These are phyloP conservation scores for Leccinellum rugosiceps DNA, from an alignment of 768 basidiomycete genomes.

Conservation along the genomic window DNA sequence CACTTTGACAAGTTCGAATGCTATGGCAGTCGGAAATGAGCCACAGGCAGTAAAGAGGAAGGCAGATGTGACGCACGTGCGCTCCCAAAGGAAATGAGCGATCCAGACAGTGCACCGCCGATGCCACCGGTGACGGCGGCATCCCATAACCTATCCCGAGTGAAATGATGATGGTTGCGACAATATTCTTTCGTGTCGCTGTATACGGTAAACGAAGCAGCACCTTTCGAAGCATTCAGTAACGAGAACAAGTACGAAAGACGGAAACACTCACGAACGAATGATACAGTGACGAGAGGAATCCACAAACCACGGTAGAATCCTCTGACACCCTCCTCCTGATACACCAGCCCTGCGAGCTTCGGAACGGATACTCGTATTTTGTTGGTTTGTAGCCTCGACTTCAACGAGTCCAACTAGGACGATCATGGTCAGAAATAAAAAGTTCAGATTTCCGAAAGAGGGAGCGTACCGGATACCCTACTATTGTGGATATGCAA, in stretches of 20 bases:
- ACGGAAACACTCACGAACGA: conserved; percentile 72
- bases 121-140: conserved; percentile 76
- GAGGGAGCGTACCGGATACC: conserved; percentile 63
- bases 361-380: conserved; percentile 68
- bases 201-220: conserved; percentile 90
- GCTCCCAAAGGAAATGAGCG: conserved; percentile 84
- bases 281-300: conserved; percentile 91
- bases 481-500: conserved; percentile 88
- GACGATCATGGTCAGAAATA: background rate
- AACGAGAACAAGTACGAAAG: background rate
- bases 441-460: background rate
- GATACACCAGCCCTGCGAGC: conserved; percentile 70
- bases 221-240: conserved; percentile 46
- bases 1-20: conserved; percentile 96
- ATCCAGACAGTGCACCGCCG: conserved; percentile 85
- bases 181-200: conserved; percentile 77
- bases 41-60: conserved; percentile 14
- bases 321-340: conserved; percentile 82
- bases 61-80: conserved; percentile 60
- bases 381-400: conserved; percentile 82
- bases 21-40: conserved; percentile 31
- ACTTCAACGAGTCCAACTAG: conserved; percentile 93
- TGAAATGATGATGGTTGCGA: conserved; percentile 54
- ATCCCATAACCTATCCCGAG: conserved; percentile 57
- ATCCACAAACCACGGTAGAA: conserved; percentile 92